Evolutionary conservation across 1,139 yeast species (phyloP).

Genomic region (Lipomyces yarrowii): DNA sequence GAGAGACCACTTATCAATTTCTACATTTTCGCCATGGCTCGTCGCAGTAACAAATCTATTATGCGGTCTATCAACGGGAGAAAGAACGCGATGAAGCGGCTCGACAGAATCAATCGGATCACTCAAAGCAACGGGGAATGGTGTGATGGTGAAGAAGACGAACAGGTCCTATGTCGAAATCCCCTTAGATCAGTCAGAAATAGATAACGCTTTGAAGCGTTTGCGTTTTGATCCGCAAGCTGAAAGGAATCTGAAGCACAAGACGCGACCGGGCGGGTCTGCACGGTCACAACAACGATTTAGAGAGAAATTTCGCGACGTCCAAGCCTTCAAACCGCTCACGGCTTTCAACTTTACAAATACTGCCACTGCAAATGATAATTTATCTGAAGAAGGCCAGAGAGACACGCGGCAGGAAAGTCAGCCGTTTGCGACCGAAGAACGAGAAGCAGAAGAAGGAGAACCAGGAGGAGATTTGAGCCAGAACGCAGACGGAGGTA

Average conservation of each 20-base stretch:
- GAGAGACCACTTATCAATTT: neutral
- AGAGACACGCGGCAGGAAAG: neutral
- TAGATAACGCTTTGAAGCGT: neutral
- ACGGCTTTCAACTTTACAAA: neutral
- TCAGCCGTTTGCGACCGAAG: neutral
- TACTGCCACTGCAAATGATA: neutral
- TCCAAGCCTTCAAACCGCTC: neutral
- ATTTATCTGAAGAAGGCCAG: neutral
- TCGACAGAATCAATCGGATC: neutral
- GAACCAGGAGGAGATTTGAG: neutral
- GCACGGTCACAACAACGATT: neutral
- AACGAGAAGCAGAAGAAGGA: neutral
- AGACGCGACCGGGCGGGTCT: conserved; percentile 2
- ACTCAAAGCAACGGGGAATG: neutral
- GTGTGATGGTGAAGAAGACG: neutral
- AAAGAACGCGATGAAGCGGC: neutral
- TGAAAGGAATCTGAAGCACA: neutral
- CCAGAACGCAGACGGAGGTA: neutral
- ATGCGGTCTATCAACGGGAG: neutral
- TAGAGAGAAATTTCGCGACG: neutral
- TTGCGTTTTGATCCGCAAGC: neutral
- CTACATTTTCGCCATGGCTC: neutral
- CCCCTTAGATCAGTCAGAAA: neutral
- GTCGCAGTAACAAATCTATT: neutral
- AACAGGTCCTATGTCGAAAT: neutral